phyloP scores from a whole-genome alignment of 345 rosid genomes.

The Laguncularia racemosa region DNA sequence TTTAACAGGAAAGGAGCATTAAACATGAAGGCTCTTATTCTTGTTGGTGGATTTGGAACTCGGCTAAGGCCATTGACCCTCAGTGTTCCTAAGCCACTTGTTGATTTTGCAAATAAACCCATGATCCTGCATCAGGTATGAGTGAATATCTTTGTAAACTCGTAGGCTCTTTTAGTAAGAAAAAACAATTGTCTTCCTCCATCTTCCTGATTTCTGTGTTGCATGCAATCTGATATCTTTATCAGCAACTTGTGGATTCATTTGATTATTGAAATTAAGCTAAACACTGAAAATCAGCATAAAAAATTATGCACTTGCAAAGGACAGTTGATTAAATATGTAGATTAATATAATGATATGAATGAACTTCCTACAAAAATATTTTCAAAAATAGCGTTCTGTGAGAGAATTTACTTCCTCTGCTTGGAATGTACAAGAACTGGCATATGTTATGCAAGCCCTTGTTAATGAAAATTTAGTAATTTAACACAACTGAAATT shows the following conservation, averaged over 20 bases:
- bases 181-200: background rate
- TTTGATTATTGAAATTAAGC: too few relatives aligned
- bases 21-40: constrained; percentile 95
- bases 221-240: background rate
- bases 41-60: constrained; percentile 98
- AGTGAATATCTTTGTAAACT: background rate
- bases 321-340: too few relatives aligned
- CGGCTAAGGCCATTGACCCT: constrained; percentile 97
- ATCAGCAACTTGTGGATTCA: too few relatives aligned
- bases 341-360: too few relatives aligned
- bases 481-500: background rate
- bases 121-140: constrained; percentile 98
- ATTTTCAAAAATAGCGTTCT: too few relatives aligned
- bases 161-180: background rate
- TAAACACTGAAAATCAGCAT: too few relatives aligned
- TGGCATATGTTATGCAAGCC: too few relatives aligned
- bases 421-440: too few relatives aligned
- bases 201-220: background rate
- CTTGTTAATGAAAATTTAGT: too few relatives aligned
- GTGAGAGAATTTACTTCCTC: too few relatives aligned
- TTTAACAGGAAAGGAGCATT: constrained; percentile 32
- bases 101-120: constrained; percentile 96
- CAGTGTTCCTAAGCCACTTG: constrained; percentile 95
- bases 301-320: too few relatives aligned
- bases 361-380: too few relatives aligned